Conservation (phyloP, 768 basidiomycete genomes). For the Fomitopsis serialis region DNA sequence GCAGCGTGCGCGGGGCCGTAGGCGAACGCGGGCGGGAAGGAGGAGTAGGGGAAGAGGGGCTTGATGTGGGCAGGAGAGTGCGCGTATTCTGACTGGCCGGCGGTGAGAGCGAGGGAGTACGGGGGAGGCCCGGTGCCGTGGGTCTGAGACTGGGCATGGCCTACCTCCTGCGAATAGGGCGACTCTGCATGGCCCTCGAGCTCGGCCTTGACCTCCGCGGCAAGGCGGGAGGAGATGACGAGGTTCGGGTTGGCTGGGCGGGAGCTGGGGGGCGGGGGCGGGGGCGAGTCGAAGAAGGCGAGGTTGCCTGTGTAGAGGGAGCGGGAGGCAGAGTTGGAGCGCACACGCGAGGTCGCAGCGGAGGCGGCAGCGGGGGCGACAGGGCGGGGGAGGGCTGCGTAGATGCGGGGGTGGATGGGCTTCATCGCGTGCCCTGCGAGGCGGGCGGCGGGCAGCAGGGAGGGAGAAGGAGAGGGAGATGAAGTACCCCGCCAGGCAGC, state of each 20-base stretch:
- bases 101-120: slow-evolving; percentile 40
- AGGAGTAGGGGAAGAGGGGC: slow-evolving; percentile 34
- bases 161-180: not conserved
- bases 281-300: slow-evolving; percentile 37
- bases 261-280: slow-evolving; percentile 33
- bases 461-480: not conserved
- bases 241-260: slow-evolving; percentile 35
- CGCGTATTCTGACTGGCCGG: slow-evolving; percentile 31
- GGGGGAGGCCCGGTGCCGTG: slow-evolving; percentile 28
- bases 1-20: slow-evolving; percentile 10
- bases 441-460: not conserved
- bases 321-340: slow-evolving; percentile 39
- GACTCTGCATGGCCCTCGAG: slow-evolving; percentile 29
- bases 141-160: slow-evolving; percentile 20
- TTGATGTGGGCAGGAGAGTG: slow-evolving; percentile 26
- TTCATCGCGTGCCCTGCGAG: slow-evolving; percentile 9
- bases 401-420: slow-evolving; percentile 40
- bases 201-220: slow-evolving; percentile 42
- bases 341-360: slow-evolving; percentile 28
- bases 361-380: slow-evolving; percentile 17
- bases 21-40: slow-evolving; percentile 26
- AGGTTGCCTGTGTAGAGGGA: slow-evolving; percentile 35
- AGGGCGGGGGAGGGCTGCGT: slow-evolving; percentile 36
- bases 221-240: slow-evolving; percentile 37
- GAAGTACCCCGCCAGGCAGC: too few relatives aligned